Evolutionary conservation across 2,329 filamentous ascomycete genomes (phyloP), one percentile per base, ranked within the genome.

Genomic region (Xylaria sp.): DNA sequence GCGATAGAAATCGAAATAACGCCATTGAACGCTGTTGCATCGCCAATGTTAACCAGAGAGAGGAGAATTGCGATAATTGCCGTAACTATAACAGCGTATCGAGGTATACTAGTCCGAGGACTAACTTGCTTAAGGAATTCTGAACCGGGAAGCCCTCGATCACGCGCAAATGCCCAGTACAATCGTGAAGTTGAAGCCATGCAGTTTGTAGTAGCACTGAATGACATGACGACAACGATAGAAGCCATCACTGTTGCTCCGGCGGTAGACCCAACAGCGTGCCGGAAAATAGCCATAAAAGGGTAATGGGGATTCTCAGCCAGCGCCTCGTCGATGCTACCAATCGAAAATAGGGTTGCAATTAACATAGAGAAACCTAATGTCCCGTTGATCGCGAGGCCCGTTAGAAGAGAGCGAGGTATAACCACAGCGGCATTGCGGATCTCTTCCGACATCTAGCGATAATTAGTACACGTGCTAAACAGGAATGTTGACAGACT

Each of bases 111-210:
- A 2, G 66, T 68, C 2, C 65, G 49, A 4, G 41, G 41, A 44
- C 56, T 65, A 15, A 63, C 41, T 33, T 55, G 56, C 17, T 54
- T 60, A 15, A 69, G 33, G 4, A 53, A 15, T 17, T 21, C 49
- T 64, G 60, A 68, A 0, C 62, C 62, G 1, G 67, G 67, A 13
- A 69, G 49, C 1, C 44, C 66, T 4, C 59, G 62, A 23, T 69
- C 65, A 1, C 67, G 62, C 9, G 67, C 33, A 31, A 86, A 86
- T 0, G 84, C 81, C 81, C 81, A 87, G 9, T 83, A 79, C 54
- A 85, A 78, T 11, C 84, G 78, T 0, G 84, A 86, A 0, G 85
- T 84, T 0, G 86, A 83, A 0, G 82, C n/a, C n/a, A 87, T 78
- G 63, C 83, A 0, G 87, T 83, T 81, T 23, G 84, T 80, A 13